Evolutionary conservation across 1,284 basidiomycete genomes (phyloP), one percentile per base, ranked within the genome.

Genomic region (Austroboletus niveus): DNA sequence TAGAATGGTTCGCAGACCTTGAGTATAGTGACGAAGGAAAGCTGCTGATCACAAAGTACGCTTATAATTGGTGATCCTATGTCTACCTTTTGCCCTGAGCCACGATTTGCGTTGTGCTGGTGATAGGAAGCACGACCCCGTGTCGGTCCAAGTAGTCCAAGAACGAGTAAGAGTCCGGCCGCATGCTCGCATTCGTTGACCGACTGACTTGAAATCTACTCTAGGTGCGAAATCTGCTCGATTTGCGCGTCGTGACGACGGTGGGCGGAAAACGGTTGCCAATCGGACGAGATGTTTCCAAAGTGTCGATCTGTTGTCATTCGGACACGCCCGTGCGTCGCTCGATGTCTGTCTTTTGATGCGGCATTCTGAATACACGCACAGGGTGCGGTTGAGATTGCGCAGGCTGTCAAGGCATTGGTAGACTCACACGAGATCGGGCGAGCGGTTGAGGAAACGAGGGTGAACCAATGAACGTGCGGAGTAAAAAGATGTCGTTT

Each of bases 1-100:
- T 39, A 83, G 82, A 84, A 58, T 84, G 80, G 78, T 84, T 82
- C 57, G 81, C 79, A 4, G 82, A 85, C 61, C 60, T 85, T 20
- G 78, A 82, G 10, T 85, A 85, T 53, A 75, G 66, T 42, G 61
- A 74, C 1, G 72, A 78, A 51, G 83, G 81, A 11, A 79, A 76
- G 54, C 65, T 82, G 15, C 56, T 84, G 27, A 80, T 84, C 53
- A 80, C 82, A 6, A 78, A 81, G 79, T 81, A 52, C 8, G 73
- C 14, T 5, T 3, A 8, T 15, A 12, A 15, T 14, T 34, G 6
- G 22, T 12, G 22, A 9, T 41, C 11, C 20, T n/a, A 12, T 5
- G 14, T 6, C 7, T 8, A 41, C 14, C 27, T 10, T 22, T 8
- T 27, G n/a, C 6, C n/a, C 15, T 17, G 17, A 39, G 14, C 12